A percentile compares a stretch with the other conserved stretches of the same genome.
Evolutionary conservation across 148 eudicot species (phyloP).

Genomic region (Persicaria tinctoria): DNA sequence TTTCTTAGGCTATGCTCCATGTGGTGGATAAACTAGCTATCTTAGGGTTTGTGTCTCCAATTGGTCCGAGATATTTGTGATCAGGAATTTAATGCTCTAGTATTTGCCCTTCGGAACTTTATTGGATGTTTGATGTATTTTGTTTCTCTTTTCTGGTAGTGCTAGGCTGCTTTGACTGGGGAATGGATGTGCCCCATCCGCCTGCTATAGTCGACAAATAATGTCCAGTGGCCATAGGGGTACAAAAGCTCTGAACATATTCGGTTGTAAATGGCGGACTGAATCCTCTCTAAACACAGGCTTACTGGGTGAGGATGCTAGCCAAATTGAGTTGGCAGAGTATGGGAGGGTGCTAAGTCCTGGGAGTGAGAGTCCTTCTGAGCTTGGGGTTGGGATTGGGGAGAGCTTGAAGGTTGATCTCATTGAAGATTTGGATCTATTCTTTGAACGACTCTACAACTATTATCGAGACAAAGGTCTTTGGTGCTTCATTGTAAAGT

Average conservation of each 20-base stretch:
- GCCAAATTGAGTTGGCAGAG: conserved; percentile 76
- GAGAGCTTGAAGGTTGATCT: conserved; percentile 73
- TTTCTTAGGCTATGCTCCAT: neutral
- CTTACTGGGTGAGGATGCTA: conserved; percentile 47
- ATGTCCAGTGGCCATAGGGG: conserved; percentile 80
- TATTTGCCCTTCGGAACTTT: neutral
- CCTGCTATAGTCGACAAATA: conserved; percentile 45
- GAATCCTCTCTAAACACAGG: conserved; percentile 55
- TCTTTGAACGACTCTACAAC: conserved; percentile 83
- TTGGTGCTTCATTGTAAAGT: conserved; percentile 94
- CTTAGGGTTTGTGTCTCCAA: neutral
- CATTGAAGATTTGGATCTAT: conserved; percentile 80
- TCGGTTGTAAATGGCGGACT: conserved; percentile 52
- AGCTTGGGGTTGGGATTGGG: conserved; percentile 34
- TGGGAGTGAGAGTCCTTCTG: conserved; percentile 97
- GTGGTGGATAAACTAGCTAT: neutral
- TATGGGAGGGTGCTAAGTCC: conserved; percentile 71
- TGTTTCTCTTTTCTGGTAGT: neutral
- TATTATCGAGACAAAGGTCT: conserved; percentile 97
- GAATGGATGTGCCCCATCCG: conserved; percentile 62
- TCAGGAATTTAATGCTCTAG: no score
- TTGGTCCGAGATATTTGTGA: neutral
- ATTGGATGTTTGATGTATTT: neutral
- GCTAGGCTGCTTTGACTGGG: conserved; percentile 22
- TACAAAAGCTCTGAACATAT: conserved; percentile 54